Evolutionary conservation across 345 rosid genomes (phyloP).

Genomic region (Salix caprea): DNA sequence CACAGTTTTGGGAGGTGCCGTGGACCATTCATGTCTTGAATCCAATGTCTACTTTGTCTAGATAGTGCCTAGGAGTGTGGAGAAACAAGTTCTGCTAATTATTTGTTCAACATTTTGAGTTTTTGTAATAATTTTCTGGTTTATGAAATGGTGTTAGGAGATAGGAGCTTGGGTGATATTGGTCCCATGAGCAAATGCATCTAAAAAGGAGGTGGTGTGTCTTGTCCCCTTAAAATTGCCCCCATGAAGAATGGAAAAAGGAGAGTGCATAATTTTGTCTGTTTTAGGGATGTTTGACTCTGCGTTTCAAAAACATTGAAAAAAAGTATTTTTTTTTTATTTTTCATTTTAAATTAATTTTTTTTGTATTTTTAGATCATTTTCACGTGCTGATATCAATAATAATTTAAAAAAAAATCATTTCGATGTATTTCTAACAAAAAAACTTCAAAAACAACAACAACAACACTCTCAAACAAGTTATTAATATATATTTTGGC

Average conservation of each 20-base stretch:
- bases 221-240: constrained; percentile 29
- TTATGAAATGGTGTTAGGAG: constrained; percentile 27
- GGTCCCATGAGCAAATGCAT: constrained; percentile 35
- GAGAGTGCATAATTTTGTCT: constrained; percentile 35
- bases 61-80: constrained; percentile 32
- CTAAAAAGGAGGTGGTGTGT: constrained; percentile 36
- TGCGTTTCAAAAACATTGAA: no score
- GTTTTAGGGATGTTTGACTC: neutral
- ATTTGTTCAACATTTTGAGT: neutral
- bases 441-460: no score
- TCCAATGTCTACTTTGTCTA: constrained; percentile 30
- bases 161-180: constrained; percentile 17
- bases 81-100: constrained; percentile 5
- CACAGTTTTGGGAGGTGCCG: constrained; percentile 26
- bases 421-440: accelerated
- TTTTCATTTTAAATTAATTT: no score
- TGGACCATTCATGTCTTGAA: constrained; percentile 38
- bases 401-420: no score
- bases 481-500: neutral
- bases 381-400: no score
- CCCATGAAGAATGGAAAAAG: constrained; percentile 35
- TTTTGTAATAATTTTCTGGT: neutral
- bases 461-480: accelerated
- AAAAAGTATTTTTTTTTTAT: no score
- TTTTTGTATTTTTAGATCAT: no score